phyloP scores from a whole-genome alignment of 31 red algal genomes.

The Asparagopsis taxiformis region DNA sequence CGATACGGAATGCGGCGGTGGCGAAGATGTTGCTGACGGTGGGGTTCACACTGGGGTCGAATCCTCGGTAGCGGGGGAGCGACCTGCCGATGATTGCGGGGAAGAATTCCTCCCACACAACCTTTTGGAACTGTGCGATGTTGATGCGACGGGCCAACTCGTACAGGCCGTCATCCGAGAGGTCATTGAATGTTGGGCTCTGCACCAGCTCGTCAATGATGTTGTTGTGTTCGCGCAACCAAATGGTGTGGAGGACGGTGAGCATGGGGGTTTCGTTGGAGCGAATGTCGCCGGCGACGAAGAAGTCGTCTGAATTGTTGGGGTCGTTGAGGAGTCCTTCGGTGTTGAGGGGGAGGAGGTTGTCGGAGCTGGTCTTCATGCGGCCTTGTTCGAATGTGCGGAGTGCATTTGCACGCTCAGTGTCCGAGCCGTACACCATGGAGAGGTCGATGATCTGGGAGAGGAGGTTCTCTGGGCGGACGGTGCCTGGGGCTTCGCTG shows the following conservation, averaged over 20 bases:
- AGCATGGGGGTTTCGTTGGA: slow-evolving; percentile 58
- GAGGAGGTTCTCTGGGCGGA: slow-evolving; percentile 33
- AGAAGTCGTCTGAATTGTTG: slow-evolving; percentile 12
- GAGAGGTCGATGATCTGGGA: slow-evolving; percentile 48
- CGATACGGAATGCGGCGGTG: slow-evolving; percentile 63
- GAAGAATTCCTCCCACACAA: slow-evolving; percentile 63
- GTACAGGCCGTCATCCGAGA: slow-evolving; percentile 19
- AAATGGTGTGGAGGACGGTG: slow-evolving; percentile 44
- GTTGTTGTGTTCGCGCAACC: slow-evolving; percentile 62
- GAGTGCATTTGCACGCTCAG: slow-evolving; percentile 12
- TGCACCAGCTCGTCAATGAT: slow-evolving; percentile 17
- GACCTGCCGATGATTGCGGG: slow-evolving; percentile 33
- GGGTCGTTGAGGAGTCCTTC: slow-evolving; percentile 20
- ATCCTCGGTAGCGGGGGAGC: slow-evolving; percentile 13
- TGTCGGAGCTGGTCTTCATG: slow-evolving; percentile 4
- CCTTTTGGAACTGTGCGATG: slow-evolving; percentile 43
- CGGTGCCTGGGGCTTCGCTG: background rate
- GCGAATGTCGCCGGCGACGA: slow-evolving; percentile 52
- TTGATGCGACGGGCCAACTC: slow-evolving; percentile 43
- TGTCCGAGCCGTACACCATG: slow-evolving; percentile 37
- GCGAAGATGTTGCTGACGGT: slow-evolving; percentile 38
- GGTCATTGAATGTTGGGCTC: background rate
- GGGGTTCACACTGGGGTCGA: slow-evolving; percentile 16
- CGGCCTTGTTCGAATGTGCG: slow-evolving; percentile 16
- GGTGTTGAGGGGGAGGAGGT: slow-evolving; percentile 50